phyloP scores from a whole-genome alignment of 2,329 filamentous ascomycete species.

The Penicillium sp. region DNA sequence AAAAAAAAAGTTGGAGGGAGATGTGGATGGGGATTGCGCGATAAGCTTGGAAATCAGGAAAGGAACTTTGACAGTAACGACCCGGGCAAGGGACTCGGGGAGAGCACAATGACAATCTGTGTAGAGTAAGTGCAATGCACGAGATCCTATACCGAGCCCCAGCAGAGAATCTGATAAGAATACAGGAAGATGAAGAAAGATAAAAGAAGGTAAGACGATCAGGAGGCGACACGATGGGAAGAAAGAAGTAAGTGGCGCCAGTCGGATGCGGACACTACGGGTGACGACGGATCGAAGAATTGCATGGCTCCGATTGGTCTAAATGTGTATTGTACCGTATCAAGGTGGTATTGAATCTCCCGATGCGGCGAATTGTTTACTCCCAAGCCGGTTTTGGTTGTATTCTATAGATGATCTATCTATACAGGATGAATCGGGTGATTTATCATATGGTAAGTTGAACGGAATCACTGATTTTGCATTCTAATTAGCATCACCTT shows the following conservation, averaged over 20 bases:
- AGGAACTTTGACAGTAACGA: not conserved
- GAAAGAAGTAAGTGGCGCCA: slow-evolving; percentile 16
- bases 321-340: not conserved
- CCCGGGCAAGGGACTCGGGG: not conserved
- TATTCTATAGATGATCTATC: not conserved
- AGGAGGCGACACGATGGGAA: slow-evolving; percentile 6
- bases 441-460: too few relatives aligned
- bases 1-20: slow-evolving; percentile 1
- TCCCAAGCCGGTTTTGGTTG: not conserved
- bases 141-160: not conserved
- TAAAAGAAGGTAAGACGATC: not conserved
- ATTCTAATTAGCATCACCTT: too few relatives aligned
- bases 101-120: not conserved
- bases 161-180: slow-evolving; percentile 11
- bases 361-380: not conserved
- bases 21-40: not conserved
- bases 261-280: slow-evolving; percentile 12
- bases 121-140: not conserved
- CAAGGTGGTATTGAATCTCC: not conserved
- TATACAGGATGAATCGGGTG: too few relatives aligned
- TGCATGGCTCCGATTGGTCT: not conserved
- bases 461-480: too few relatives aligned
- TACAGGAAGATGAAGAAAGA: not conserved
- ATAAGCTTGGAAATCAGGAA: not conserved
- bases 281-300: not conserved